Conservation (phyloP, 345 rosid genomes). For the Eutrema japonicum region DNA sequence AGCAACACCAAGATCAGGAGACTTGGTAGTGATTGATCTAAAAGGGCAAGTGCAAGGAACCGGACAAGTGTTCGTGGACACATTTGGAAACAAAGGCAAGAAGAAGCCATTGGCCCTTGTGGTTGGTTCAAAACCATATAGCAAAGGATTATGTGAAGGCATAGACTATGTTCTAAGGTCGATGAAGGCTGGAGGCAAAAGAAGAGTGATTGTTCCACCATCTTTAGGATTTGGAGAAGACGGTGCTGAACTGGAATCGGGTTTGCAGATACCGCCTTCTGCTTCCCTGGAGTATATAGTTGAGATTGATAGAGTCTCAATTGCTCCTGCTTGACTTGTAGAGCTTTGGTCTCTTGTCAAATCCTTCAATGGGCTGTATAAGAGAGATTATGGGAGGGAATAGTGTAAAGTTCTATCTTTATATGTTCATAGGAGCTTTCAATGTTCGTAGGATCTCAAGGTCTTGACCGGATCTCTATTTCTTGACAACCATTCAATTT, state of each 20-base stretch:
- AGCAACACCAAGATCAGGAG: constrained; percentile 73
- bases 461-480: too few relatives aligned
- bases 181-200: constrained; percentile 88
- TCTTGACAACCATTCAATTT: too few relatives aligned
- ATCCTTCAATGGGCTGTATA: background rate
- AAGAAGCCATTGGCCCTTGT: constrained; percentile 72
- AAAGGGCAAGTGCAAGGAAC: constrained; percentile 67
- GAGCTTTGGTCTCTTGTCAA: background rate
- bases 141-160: constrained; percentile 86
- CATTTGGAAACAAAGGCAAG: constrained; percentile 52
- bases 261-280: constrained; percentile 64
- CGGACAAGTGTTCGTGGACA: constrained; percentile 67
- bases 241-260: constrained; percentile 70
- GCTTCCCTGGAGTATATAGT: constrained; percentile 75
- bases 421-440: too few relatives aligned
- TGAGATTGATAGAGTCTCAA: constrained; percentile 81
- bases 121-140: constrained; percentile 81
- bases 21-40: constrained; percentile 80
- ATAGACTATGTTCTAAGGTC: constrained; percentile 68
- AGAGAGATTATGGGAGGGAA: constrained; percentile 16
- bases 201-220: constrained; percentile 76
- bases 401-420: background rate
- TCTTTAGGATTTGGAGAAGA: constrained; percentile 74
- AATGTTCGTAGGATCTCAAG: background rate
- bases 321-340: constrained; percentile 73